phyloP scores from a whole-genome alignment of 2,329 filamentous ascomycete species.

The Cephalotrichum gorgonifer region DNA sequence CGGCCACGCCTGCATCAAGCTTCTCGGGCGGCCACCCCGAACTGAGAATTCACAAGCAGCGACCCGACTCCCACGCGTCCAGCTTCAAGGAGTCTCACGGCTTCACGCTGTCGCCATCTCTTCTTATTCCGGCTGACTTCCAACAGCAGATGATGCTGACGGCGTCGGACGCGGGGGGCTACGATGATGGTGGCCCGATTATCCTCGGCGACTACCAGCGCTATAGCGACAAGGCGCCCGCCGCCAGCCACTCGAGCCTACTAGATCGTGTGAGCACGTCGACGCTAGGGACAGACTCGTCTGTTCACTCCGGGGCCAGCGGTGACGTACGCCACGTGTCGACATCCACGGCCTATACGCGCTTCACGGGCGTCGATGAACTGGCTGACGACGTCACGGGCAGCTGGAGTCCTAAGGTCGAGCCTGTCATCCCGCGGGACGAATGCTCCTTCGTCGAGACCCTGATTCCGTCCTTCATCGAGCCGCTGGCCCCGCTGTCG shows the following conservation, averaged over 20 bases:
- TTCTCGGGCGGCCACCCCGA: slow-evolving; percentile 38
- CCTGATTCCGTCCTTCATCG: background rate
- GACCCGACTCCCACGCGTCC: slow-evolving; percentile 34
- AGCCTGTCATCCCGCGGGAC: slow-evolving; percentile 11
- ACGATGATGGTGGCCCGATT: slow-evolving; percentile 8
- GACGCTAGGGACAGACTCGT: slow-evolving; percentile 39
- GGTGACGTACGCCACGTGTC: slow-evolving; percentile 40
- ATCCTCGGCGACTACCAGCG: slow-evolving; percentile 11
- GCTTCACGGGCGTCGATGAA: slow-evolving; percentile 30
- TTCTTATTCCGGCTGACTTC: slow-evolving; percentile 52
- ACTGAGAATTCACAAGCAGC: slow-evolving; percentile 10
- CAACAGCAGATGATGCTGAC: slow-evolving; percentile 38
- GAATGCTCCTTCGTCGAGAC: slow-evolving; percentile 5
- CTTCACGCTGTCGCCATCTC: slow-evolving; percentile 48
- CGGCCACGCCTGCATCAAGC: slow-evolving; percentile 29
- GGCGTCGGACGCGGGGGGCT: slow-evolving; percentile 12
- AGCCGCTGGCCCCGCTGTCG: background rate
- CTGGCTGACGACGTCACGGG: no score
- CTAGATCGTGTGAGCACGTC: slow-evolving; percentile 42
- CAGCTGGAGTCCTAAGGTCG: slow-evolving; percentile 15
- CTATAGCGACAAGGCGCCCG: slow-evolving; percentile 11
- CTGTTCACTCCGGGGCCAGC: slow-evolving; percentile 33
- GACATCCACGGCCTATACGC: slow-evolving; percentile 40
- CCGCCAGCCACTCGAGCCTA: slow-evolving; percentile 21
- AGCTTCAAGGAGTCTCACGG: slow-evolving; percentile 50